Evolutionary conservation across 208 protist genomes (phyloP).

Genomic region (Trypanosomatidae sp.): DNA sequence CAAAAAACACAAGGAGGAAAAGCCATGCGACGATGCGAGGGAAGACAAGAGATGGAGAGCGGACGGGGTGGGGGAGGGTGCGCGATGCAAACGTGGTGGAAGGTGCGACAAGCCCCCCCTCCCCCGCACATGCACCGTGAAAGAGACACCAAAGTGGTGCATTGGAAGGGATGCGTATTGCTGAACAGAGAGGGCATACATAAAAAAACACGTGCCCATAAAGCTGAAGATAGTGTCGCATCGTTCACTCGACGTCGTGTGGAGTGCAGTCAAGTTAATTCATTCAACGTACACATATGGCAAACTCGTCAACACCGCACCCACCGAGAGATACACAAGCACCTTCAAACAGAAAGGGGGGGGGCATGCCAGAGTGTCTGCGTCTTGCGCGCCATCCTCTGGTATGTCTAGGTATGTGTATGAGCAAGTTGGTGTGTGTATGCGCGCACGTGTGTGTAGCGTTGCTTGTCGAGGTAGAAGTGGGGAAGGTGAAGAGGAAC

Average conservation of each 20-base stretch:
- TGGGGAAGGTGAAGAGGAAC: background rate
- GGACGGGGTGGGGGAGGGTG: background rate
- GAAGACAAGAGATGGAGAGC: background rate
- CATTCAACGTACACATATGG: background rate
- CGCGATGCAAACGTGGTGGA: background rate
- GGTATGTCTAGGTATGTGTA: background rate
- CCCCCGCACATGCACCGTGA: too few relatives aligned
- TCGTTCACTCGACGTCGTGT: too few relatives aligned
- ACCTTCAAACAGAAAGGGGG: too few relatives aligned
- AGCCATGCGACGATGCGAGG: background rate
- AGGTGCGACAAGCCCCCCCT: background rate
- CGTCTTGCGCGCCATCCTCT: background rate
- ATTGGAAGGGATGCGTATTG: too few relatives aligned
- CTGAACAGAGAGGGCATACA: too few relatives aligned
- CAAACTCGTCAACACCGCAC: too few relatives aligned
- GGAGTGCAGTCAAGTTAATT: background rate
- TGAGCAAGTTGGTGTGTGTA: background rate
- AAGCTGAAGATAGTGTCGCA: too few relatives aligned
- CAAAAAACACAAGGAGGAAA: background rate
- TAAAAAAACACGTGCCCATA: too few relatives aligned
- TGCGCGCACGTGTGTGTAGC: background rate
- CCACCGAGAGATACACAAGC: too few relatives aligned
- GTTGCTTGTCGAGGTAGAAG: background rate
- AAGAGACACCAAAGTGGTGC: too few relatives aligned
- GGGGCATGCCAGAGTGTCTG: background rate